phyloP scores from a whole-genome alignment of 257 asterid genomes.

The Oldenlandia corymbosa region DNA sequence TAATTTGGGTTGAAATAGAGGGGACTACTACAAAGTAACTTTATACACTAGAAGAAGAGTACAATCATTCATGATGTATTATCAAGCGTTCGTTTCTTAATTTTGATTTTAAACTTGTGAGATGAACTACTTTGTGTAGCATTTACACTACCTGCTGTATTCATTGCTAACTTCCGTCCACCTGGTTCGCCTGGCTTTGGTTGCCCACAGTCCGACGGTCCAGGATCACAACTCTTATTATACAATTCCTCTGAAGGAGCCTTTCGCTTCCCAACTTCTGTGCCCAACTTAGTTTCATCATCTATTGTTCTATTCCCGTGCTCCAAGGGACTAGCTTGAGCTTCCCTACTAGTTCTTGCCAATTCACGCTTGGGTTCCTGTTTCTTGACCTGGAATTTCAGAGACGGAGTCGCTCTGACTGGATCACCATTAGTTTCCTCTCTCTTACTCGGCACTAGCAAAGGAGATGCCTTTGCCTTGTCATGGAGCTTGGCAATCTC shows the following conservation, averaged over 20 bases:
- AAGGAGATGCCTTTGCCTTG: slow-evolving; percentile 27
- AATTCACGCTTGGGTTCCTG: slow-evolving; percentile 17
- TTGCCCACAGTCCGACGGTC: slow-evolving; percentile 17
- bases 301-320: slow-evolving; percentile 14
- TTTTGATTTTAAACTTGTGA: slow-evolving; percentile 68
- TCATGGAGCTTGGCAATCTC: slow-evolving; percentile 63
- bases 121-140: slow-evolving; percentile 36
- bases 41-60: neutral
- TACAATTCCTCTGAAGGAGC: slow-evolving; percentile 21
- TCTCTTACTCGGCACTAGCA: slow-evolving; percentile 26
- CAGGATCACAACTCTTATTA: slow-evolving; percentile 19
- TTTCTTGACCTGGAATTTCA: slow-evolving; percentile 19
- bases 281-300: slow-evolving; percentile 24
- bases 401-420: slow-evolving; percentile 16
- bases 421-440: slow-evolving; percentile 6
- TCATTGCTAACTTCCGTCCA: slow-evolving; percentile 30
- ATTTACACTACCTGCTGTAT: slow-evolving; percentile 33
- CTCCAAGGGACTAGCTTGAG: slow-evolving; percentile 13
- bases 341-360: slow-evolving; percentile 16
- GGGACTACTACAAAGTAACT: neutral
- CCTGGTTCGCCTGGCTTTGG: slow-evolving; percentile 28
- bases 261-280: slow-evolving; percentile 17
- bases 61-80: slow-evolving; percentile 28
- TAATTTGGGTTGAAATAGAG: neutral
- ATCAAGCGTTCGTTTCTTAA: slow-evolving; percentile 60